Conservation (phyloP, 192 early-diverging fungal genomes). For the Backusella westeae region DNA sequence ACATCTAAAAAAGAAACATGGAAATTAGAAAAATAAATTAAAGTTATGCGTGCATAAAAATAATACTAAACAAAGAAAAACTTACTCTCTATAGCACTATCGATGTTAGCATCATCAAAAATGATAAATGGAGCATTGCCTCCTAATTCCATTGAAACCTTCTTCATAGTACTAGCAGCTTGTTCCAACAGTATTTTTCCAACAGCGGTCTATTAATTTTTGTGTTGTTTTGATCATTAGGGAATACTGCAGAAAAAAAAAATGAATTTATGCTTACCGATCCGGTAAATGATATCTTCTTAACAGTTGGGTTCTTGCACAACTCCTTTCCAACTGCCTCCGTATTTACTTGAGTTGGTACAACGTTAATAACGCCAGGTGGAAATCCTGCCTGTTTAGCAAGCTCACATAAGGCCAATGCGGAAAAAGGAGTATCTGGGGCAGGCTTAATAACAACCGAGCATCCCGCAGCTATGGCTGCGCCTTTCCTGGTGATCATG, state of each 20-base stretch:
- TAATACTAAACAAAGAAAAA: neutral
- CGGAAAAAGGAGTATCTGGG: slow-evolving; percentile 53
- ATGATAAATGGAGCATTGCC: slow-evolving; percentile 83
- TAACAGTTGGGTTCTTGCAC: slow-evolving; percentile 51
- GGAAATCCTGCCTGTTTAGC: slow-evolving; percentile 61
- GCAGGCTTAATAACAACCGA: slow-evolving; percentile 72
- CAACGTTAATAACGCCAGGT: slow-evolving; percentile 66
- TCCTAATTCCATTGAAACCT: slow-evolving; percentile 78
- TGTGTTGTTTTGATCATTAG: neutral
- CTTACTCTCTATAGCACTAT: slow-evolving; percentile 61
- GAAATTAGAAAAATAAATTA: slow-evolving; percentile 5
- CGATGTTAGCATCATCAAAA: slow-evolving; percentile 75
- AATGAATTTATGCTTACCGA: slow-evolving; percentile 44
- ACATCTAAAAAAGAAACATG: slow-evolving; percentile 6
- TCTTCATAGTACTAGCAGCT: slow-evolving; percentile 65
- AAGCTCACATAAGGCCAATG: slow-evolving; percentile 50
- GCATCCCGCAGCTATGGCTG: slow-evolving; percentile 78
- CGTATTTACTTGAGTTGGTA: slow-evolving; percentile 53
- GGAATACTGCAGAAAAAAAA: neutral
- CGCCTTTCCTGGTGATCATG: slow-evolving; percentile 79
- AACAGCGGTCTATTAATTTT: slow-evolving; percentile 48
- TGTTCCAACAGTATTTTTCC: slow-evolving; percentile 66
- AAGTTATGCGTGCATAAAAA: neutral
- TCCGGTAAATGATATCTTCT: slow-evolving; percentile 78
- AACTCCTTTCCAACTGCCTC: slow-evolving; percentile 59